Evolutionary conservation across 192 early-diverging fungal species (phyloP).

Genomic region (Linderina pennispora): DNA sequence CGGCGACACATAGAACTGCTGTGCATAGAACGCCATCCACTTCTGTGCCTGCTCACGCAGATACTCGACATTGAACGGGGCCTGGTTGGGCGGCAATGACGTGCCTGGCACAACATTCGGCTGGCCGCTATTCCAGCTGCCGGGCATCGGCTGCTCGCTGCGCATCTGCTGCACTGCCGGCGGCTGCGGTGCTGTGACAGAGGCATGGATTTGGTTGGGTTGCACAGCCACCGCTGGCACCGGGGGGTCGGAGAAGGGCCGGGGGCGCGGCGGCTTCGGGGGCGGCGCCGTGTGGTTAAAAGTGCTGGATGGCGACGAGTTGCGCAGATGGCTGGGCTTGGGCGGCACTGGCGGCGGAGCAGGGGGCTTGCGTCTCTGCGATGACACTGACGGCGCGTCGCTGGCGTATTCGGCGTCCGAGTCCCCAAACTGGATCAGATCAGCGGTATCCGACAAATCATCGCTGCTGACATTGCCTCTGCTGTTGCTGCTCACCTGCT

Average conservation of each 20-base stretch:
- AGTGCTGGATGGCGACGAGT: not conserved
- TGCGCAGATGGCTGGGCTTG: conserved; percentile 23
- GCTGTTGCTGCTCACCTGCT: not conserved
- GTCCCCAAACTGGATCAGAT: not conserved
- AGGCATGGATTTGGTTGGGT: not conserved
- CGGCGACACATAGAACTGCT: conserved; percentile 41
- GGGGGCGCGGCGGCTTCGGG: conserved; percentile 11
- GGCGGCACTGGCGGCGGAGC: conserved; percentile 30
- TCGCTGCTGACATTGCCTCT: not conserved
- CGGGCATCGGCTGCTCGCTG: conserved; percentile 4
- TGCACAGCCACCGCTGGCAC: not conserved
- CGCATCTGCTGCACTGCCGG: too few relatives aligned
- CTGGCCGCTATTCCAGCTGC: conserved; percentile 9
- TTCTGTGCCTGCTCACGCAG: conserved; percentile 37
- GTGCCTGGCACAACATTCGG: not conserved
- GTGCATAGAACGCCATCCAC: conserved; percentile 47
- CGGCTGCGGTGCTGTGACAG: not conserved
- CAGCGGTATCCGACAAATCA: not conserved
- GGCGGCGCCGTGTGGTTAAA: conserved; percentile 1
- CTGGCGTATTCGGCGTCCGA: not conserved
- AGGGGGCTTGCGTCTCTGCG: too few relatives aligned
- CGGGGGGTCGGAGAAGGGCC: not conserved
- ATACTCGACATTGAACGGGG: conserved; percentile 1
- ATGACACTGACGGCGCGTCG: not conserved
- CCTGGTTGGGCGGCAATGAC: not conserved